Evolutionary conservation across 2,329 filamentous ascomycete genomes (phyloP), one percentile per base, ranked within the genome.

Genomic region (Colletotrichum scovillei): DNA sequence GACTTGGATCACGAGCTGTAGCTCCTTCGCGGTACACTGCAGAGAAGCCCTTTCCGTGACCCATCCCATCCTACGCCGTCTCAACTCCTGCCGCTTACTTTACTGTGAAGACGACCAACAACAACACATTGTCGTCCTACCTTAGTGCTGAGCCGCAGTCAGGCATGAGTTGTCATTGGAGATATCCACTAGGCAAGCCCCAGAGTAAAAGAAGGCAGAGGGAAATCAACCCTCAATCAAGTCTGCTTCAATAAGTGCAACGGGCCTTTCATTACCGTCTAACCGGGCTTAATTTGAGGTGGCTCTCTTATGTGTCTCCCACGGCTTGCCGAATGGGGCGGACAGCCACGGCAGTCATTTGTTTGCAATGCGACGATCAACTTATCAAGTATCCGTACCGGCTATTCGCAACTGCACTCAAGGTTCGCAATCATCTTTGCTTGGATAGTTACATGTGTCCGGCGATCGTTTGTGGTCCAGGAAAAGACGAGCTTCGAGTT

Each of bases 161-260:
- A 30, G 46, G 3, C 22, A 55, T 14, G 63, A 9, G 32, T 57
- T 35, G 30, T 7, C 49, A 42, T 69, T 2, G 22, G 42, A 49
- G 42, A 28, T 52, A 35, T 63, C 38, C 30, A 52, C 42, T 26
- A 58, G 35, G 19, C 53, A 69, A 30, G 26, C 67, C 35, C 24
- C 32, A 63, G 63, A 49, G 52, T 24, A 55, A 7, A 55, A 49
- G 19, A 49, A n/a, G 42, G 19, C 16, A 11, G 42, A 49, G 19
- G 42, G 11, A 49, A n/a, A n/a, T 38, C 35, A 49, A 42, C 38
- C 16, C 22, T 22, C 46, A 49, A 57, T n/a, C 57, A 46, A 26
- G 35, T 63, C n/a, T 16, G n/a, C 57, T 57, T 22, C 35, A 63
- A 52, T 57, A 68, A 52, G 55, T 53, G 62, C 62, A 67, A 59